These are phyloP conservation scores for Gentiana straminea DNA, from an alignment of 257 asterid species.

Conservation along the genomic window DNA sequence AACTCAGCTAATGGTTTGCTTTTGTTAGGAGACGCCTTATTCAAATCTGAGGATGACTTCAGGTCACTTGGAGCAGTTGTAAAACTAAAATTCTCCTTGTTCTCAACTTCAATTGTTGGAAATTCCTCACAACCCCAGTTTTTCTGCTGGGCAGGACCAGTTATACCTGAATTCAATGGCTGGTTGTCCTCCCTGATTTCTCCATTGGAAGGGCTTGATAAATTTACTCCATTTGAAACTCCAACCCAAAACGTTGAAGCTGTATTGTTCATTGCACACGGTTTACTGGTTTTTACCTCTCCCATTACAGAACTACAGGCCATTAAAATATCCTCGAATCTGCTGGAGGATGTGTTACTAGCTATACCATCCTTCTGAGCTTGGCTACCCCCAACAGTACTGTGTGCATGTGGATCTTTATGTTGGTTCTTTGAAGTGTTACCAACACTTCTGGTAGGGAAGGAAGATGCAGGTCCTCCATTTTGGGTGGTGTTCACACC, in stretches of 20 bases:
- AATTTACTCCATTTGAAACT: constrained; percentile 8
- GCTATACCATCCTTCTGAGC: constrained; percentile 7
- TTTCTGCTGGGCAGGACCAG: constrained; percentile 16
- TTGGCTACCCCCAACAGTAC: constrained; percentile 8
- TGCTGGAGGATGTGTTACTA: constrained; percentile 5
- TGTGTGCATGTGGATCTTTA: constrained; percentile 11
- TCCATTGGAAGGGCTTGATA: constrained; percentile 15
- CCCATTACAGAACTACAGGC: constrained; percentile 7
- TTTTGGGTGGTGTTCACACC: constrained; percentile 35
- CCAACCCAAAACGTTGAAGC: constrained; percentile 4
- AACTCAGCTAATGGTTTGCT: constrained; percentile 20
- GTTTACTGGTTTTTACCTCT: constrained; percentile 5
- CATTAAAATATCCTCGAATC: constrained; percentile 8
- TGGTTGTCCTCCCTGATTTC: constrained; percentile 24
- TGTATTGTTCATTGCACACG: constrained; percentile 4
- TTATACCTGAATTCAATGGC: constrained; percentile 16
- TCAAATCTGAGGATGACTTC: constrained; percentile 27
- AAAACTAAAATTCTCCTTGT: constrained; percentile 23
- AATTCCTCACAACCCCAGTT: constrained; percentile 20
- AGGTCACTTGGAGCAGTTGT: constrained; percentile 18
- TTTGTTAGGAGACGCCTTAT: constrained; percentile 23
- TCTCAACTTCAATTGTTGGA: constrained; percentile 27
- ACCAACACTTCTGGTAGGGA: constrained; percentile 15
- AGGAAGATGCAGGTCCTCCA: constrained; percentile 12
- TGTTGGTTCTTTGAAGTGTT: constrained; percentile 2